Evolutionary conservation across 2,329 filamentous ascomycete species (phyloP).

Genomic region (Chaetomium sp.): DNA sequence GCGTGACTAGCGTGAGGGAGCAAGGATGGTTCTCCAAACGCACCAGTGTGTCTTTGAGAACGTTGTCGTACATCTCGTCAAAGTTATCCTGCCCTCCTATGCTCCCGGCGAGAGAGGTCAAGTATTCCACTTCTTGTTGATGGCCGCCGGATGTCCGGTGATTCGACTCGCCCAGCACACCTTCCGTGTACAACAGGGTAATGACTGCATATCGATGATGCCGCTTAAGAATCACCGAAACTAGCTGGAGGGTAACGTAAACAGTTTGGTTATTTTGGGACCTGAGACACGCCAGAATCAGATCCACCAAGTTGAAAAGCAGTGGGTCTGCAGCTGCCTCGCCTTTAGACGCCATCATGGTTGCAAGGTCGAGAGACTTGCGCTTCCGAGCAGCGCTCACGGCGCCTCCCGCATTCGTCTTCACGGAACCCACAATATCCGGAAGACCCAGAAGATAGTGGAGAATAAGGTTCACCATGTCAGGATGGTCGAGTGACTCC

Average conservation of each 20-base stretch:
- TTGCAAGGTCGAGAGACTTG: conserved; percentile 83
- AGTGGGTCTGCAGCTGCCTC: conserved; percentile 71
- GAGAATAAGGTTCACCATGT: conserved; percentile 89
- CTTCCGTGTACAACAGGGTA: conserved; percentile 64
- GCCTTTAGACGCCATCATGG: conserved; percentile 67
- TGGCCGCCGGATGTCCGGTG: conserved; percentile 67
- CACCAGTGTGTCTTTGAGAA: conserved; percentile 64
- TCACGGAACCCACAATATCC: conserved; percentile 40
- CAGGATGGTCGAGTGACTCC: conserved; percentile 84
- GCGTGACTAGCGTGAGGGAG: conserved; percentile 60
- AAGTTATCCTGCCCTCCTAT: conserved; percentile 65
- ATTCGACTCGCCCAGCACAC: conserved; percentile 45
- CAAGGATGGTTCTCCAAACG: conserved; percentile 68
- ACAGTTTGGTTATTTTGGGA: conserved; percentile 86
- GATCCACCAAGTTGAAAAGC: conserved; percentile 87
- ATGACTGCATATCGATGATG: conserved; percentile 82
- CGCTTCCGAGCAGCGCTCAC: conserved; percentile 68
- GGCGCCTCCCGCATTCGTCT: conserved; percentile 39
- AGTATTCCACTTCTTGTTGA: conserved; percentile 65
- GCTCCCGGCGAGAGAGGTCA: conserved; percentile 61
- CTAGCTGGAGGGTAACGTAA: conserved; percentile 77
- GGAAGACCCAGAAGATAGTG: conserved; percentile 85
- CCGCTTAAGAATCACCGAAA: conserved; percentile 77
- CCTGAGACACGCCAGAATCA: conserved; percentile 76
- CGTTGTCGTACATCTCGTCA: conserved; percentile 64